phyloP scores from a whole-genome alignment of 2,329 filamentous ascomycete species.

The Epichloe hybrida region DNA sequence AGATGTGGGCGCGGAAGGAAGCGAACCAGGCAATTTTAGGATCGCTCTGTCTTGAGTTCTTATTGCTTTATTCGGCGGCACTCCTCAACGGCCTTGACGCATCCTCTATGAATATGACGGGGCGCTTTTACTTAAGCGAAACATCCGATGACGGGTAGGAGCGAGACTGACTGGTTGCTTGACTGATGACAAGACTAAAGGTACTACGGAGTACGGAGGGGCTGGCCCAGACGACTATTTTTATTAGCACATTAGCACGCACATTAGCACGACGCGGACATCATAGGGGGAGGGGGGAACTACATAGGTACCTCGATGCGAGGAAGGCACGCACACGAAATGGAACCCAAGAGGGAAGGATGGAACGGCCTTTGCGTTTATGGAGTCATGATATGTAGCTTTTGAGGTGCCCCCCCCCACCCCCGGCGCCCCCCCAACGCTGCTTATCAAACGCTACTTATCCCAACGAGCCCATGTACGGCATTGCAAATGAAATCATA shows the following conservation, averaged over 20 bases:
- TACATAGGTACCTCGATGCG: background rate
- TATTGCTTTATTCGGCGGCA: constrained; percentile 7
- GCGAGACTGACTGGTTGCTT: background rate
- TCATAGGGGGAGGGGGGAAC: background rate
- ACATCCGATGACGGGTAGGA: background rate
- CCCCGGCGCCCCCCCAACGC: too few relatives aligned
- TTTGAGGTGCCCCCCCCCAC: background rate
- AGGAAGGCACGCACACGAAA: background rate
- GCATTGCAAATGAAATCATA: background rate
- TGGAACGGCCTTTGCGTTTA: constrained; percentile 1
- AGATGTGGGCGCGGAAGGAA: constrained; percentile 21
- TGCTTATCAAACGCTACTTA: too few relatives aligned
- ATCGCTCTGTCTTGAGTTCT: constrained; percentile 4
- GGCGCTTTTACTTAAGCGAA: constrained; percentile 1
- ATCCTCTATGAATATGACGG: constrained; percentile 5
- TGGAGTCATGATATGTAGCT: background rate
- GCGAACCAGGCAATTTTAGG: constrained; percentile 11
- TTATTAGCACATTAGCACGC: background rate
- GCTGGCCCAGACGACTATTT: background rate
- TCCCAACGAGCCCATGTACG: background rate
- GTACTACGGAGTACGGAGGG: background rate
- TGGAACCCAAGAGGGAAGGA: background rate
- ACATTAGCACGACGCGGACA: background rate
- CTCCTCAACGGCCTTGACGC: constrained; percentile 6
- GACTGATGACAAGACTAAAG: background rate